Evolutionary conservation across 495 filamentous ascomycete species (phyloP), one percentile per base, ranked within the genome.

Genomic region (Penicillium simplicissimum): DNA sequence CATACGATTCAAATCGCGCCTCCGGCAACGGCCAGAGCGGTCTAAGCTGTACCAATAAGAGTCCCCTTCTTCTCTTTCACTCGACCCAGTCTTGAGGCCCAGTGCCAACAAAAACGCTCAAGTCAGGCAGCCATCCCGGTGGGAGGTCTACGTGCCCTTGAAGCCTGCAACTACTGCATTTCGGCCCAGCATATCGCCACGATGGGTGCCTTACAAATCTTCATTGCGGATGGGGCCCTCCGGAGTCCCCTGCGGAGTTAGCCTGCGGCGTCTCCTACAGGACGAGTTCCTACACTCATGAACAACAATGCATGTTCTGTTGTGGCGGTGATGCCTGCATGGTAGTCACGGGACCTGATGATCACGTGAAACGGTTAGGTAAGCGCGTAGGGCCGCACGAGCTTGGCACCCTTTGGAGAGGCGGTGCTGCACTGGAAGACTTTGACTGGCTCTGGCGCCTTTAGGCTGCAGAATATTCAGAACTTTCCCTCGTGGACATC

Each of bases 71-170:
- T 53, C 51, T 31, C 51, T 53, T 53, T 34, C 14, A 14, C n/a
- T 35, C 51, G n/a, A 21, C 53, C 53, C 53, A 55, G 34, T 55
- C 28, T 55, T 28, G 53, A 34, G 37, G 31, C 3, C 35, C 35
- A 55, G 21, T 25, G 36, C 36, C 36, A 4, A 35, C 35, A 8
- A 42, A 55, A 38, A 52, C n/a, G 38, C 23, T n/a, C 35, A n/a
- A 25, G 53, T 55, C 37, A 55, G 53, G 53, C 53, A 55, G 53
- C 53, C 53, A 55, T 40, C n/a, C 45, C n/a, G 13, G 51, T 36
- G 23, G 48, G 48, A 52, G 48, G n/a, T 25, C 25, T 31, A 11
- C 8, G 0, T n/a, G 48, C 23, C 23, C 25, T 15, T 53, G 51
- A 53, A 21, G 51, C 17, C 31, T 35, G 51, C 33, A 14, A 31